Percentiles rank a stretch among this genome's conserved stretches.
Evolutionary conservation across 23 red algal genomes (phyloP).

Genomic region (Gracilaria vermiculophylla): DNA sequence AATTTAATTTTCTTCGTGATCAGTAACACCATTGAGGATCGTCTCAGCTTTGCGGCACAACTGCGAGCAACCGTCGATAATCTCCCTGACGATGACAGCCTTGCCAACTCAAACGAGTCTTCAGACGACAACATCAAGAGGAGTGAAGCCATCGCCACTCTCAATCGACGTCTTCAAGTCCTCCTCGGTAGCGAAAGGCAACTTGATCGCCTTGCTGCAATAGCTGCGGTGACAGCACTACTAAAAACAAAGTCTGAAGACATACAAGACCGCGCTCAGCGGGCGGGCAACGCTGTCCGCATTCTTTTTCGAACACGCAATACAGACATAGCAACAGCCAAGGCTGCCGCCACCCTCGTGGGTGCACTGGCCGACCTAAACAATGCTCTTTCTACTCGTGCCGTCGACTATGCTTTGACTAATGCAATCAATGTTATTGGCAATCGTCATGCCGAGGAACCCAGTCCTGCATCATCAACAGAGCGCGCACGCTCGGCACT

Average conservation of each 20-base stretch:
- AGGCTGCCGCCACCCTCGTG: conserved; percentile 22
- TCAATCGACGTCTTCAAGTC: conserved; percentile 43
- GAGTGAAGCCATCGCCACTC: conserved; percentile 19
- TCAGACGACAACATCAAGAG: conserved; percentile 25
- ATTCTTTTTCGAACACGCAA: conserved; percentile 53
- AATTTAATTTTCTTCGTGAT: background rate
- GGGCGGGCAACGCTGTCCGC: conserved; percentile 89
- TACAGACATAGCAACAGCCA: conserved; percentile 38
- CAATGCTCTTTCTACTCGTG: conserved; percentile 35
- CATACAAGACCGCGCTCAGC: conserved; percentile 84
- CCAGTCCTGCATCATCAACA: conserved; percentile 3
- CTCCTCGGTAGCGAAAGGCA: conserved; percentile 25
- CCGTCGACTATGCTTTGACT: conserved; percentile 31
- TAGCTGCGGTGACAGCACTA: conserved; percentile 76
- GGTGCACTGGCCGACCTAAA: conserved; percentile 12
- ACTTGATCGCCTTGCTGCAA: conserved; percentile 75
- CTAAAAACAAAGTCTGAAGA: conserved; percentile 74
- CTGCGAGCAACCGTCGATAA: conserved; percentile 46
- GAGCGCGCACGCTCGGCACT: conserved; percentile 54
- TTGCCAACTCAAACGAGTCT: background rate
- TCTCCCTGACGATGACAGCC: background rate
- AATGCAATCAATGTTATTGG: conserved; percentile 41
- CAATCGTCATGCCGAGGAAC: conserved; percentile 12
- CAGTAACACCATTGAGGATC: background rate
- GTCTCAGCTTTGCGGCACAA: conserved; percentile 34